Evolutionary conservation across 176 grass and related monocot genomes (phyloP).

Genomic region (Canna indica): DNA sequence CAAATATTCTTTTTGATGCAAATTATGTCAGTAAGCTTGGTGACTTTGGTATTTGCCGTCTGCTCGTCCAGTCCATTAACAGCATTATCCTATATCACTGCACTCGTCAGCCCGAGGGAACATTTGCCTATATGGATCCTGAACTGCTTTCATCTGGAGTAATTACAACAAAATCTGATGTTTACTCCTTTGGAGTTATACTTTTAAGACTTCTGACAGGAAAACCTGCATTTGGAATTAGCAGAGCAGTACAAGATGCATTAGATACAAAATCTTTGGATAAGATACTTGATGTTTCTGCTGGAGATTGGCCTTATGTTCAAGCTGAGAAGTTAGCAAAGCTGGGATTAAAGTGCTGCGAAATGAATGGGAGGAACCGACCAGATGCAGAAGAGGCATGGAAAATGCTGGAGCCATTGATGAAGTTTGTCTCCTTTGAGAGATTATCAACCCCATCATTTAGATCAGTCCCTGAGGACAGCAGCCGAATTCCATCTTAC

Average conservation of each 20-base stretch:
- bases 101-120: slow-evolving; percentile 54
- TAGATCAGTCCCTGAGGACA: slow-evolving; percentile 39
- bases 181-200: slow-evolving; percentile 76
- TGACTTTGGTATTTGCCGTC: slow-evolving; percentile 67
- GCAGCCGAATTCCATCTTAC: slow-evolving; percentile 34
- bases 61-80: slow-evolving; percentile 41
- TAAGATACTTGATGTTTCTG: slow-evolving; percentile 39
- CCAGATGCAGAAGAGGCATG: slow-evolving; percentile 53
- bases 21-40: slow-evolving; percentile 53
- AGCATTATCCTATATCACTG: slow-evolving; percentile 43
- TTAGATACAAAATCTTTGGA: slow-evolving; percentile 28
- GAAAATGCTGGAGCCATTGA: slow-evolving; percentile 41
- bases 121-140: slow-evolving; percentile 69
- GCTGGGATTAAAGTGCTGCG: slow-evolving; percentile 50
- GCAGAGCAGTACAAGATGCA: slow-evolving; percentile 33
- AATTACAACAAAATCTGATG: slow-evolving; percentile 49
- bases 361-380: slow-evolving; percentile 32
- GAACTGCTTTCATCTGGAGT: slow-evolving; percentile 50
- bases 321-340: slow-evolving; percentile 30
- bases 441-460: slow-evolving; percentile 31
- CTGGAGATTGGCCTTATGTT: slow-evolving; percentile 45
- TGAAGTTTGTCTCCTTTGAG: slow-evolving; percentile 22
- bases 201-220: slow-evolving; percentile 60
- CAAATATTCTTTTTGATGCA: slow-evolving; percentile 70
- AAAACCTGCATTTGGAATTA: slow-evolving; percentile 33